These are phyloP conservation scores for Diatrype stigma DNA, from an alignment of 2,329 filamentous ascomycete species.

Conservation along the genomic window DNA sequence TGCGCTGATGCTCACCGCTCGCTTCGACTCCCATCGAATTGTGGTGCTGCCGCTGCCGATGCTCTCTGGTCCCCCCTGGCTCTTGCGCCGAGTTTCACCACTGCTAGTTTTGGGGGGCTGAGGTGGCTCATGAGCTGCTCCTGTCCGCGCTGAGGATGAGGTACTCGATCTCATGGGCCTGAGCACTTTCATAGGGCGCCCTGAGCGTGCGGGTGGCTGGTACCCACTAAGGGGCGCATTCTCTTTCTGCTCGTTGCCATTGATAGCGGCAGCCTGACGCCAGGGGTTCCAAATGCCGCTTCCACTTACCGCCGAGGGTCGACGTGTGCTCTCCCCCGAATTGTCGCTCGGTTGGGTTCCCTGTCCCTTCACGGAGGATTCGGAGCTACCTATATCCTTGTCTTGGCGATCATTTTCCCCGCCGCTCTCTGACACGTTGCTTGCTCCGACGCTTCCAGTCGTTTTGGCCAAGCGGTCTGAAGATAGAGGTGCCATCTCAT, in stretches of 20 bases:
- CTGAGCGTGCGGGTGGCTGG: conserved; percentile 59
- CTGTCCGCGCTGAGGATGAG: conserved; percentile 48
- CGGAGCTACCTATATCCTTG: conserved; percentile 21
- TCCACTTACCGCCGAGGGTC: conserved; percentile 33
- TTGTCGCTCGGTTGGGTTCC: conserved; percentile 19
- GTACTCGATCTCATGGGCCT: conserved; percentile 66
- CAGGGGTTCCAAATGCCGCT: conserved; percentile 65
- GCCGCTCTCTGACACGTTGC: conserved; percentile 39
- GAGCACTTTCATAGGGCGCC: conserved; percentile 83
- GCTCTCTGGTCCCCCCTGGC: conserved; percentile 35
- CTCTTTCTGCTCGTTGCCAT: conserved; percentile 51
- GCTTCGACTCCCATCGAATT: conserved; percentile 53
- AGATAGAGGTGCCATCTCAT: conserved; percentile 34
- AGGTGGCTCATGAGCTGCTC: conserved; percentile 49
- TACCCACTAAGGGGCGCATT: conserved; percentile 59
- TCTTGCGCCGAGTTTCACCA: conserved; percentile 51
- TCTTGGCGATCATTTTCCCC: conserved; percentile 38
- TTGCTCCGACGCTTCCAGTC: conserved; percentile 22
- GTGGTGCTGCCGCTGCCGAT: conserved; percentile 18
- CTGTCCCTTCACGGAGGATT: conserved; percentile 23
- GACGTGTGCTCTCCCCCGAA: conserved; percentile 20
- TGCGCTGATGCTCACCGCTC: conserved; percentile 33
- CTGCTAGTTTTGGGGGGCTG: conserved; percentile 40
- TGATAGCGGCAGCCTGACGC: conserved; percentile 52
- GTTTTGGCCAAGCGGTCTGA: conserved; percentile 31